Evolutionary conservation across 106 monocot species (phyloP), one percentile per base, ranked within the genome.

Genomic region (Hemerocallis citrina): DNA sequence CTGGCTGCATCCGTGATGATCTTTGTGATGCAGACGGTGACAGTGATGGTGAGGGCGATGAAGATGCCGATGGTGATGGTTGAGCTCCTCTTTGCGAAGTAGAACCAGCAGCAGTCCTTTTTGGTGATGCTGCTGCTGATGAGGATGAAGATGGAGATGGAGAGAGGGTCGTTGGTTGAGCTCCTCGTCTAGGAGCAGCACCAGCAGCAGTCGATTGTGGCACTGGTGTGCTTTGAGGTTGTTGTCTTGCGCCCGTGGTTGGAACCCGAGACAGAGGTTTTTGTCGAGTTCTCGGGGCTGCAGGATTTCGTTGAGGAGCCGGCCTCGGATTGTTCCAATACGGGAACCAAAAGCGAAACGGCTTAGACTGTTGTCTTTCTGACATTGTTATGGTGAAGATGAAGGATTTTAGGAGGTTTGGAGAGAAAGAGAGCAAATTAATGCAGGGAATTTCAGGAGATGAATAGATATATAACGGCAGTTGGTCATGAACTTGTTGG

Each of bases 331-430:
- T 34, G 20, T 16, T 50, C 56, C 65, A 56, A 20, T 17, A 55
- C 4, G 79, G 71, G 31, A 72, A 44, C 76, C 76, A 73, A n/a
- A n/a, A n/a, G 35, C 65, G 68, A 17, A 73, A 81, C 5, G 61
- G 65, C 35, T 36, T 61, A 14, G 35, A 62, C 21, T 17, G 56
- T 5, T 37, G 59, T 43, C 54, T 40, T 1, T 63, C 63, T 0
- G 68, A 51, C 81, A 81, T 80, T n/a, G n/a, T 19, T 61, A 15
- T 50, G 22, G 9, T 20, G 2, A 4, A 5, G 36, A 4, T 10
- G 58, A 43, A 3, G 15, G 2, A 28, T n/a, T 45, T 56, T n/a
- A n/a, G 5, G 20, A 29, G 17, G 20, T 24, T 40, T 32, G 24
- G 56, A 27, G 0, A n/a, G 15, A 56, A 8, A 12, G 28, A 31